Percentiles rank a stretch among this genome's conserved stretches.
Conservation (phyloP, 1,284 basidiomycete genomes). For the Mycena sp. region DNA sequence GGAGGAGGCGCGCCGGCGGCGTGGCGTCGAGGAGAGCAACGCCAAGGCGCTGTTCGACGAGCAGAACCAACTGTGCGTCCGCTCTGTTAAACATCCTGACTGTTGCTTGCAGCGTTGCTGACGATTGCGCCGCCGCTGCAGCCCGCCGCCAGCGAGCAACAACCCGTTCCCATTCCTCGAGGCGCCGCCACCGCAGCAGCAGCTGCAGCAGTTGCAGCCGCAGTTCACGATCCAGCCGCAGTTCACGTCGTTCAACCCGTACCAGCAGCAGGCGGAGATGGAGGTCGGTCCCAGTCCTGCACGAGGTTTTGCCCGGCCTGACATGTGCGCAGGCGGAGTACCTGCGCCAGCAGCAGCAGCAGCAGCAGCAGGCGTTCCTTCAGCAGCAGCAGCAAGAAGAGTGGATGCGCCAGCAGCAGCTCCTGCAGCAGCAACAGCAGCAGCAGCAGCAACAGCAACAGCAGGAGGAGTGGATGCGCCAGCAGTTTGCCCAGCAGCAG, state of each 20-base stretch:
- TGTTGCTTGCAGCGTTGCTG: no score
- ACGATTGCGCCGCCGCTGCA: no score
- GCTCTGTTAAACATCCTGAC: no score
- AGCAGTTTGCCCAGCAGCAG: slow-evolving; percentile 49
- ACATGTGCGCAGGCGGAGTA: slow-evolving; percentile 72
- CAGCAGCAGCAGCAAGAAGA: slow-evolving; percentile 75
- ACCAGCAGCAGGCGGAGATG: slow-evolving; percentile 94
- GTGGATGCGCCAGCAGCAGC: slow-evolving; percentile 73
- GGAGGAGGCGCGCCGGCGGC: slow-evolving; percentile 80
- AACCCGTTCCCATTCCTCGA: slow-evolving; percentile 72
- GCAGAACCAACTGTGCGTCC: slow-evolving; percentile 48
- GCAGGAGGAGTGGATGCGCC: slow-evolving; percentile 64
- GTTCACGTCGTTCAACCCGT: slow-evolving; percentile 92
- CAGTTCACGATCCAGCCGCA: slow-evolving; percentile 57
- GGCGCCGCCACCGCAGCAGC: slow-evolving; percentile 23
- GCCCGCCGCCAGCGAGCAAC: slow-evolving; percentile 23
- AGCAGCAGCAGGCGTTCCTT: slow-evolving; percentile 56
- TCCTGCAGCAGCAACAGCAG: slow-evolving; percentile 59
- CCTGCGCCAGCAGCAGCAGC: slow-evolving; percentile 65
- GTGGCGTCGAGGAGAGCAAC: slow-evolving; percentile 80
- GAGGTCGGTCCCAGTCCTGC: slow-evolving; percentile 63
- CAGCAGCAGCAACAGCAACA: slow-evolving; percentile 65
- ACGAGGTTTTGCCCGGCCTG: slow-evolving; percentile 5
- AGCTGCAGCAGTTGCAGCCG: slow-evolving; percentile 27
- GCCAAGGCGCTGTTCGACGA: slow-evolving; percentile 88